Conservation (phyloP, 2,329 filamentous ascomycete species). For the Pseudogymnoascus sp. region DNA sequence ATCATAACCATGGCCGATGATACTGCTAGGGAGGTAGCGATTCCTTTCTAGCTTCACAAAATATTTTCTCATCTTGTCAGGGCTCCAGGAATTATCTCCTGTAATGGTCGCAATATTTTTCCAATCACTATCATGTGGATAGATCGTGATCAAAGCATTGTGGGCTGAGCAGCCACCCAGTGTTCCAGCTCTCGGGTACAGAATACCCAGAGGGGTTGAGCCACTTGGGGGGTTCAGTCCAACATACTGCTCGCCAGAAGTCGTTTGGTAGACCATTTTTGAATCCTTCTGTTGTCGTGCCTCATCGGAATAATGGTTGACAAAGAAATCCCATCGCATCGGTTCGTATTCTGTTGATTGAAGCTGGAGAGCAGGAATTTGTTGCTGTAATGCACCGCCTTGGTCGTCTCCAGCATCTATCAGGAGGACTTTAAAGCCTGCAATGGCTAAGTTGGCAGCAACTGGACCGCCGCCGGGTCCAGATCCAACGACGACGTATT, state of each 20-base stretch:
- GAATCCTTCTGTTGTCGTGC: constrained; percentile 38
- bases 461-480: constrained; percentile 44
- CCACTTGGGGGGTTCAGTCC: constrained; percentile 19
- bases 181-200: constrained; percentile 23
- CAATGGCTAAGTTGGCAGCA: constrained; percentile 42
- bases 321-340: constrained; percentile 47
- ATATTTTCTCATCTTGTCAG: constrained; percentile 11
- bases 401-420: constrained; percentile 48
- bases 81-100: constrained; percentile 15
- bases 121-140: constrained; percentile 17
- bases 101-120: constrained; percentile 14
- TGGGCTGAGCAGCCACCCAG: constrained; percentile 21
- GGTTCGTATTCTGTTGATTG: constrained; percentile 39
- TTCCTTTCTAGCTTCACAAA: constrained; percentile 12
- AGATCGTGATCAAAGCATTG: constrained; percentile 16
- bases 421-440: constrained; percentile 43
- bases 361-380: constrained; percentile 42
- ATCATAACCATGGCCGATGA: constrained; percentile 13
- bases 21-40: constrained; percentile 12
- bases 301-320: constrained; percentile 43
- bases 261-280: constrained; percentile 40
- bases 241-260: constrained; percentile 18
- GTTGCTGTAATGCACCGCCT: constrained; percentile 33
- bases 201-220: constrained; percentile 18
- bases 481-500: constrained; percentile 47